These are phyloP conservation scores for Citrus trifoliata DNA, from an alignment of 345 rosid species.

Conservation along the genomic window DNA sequence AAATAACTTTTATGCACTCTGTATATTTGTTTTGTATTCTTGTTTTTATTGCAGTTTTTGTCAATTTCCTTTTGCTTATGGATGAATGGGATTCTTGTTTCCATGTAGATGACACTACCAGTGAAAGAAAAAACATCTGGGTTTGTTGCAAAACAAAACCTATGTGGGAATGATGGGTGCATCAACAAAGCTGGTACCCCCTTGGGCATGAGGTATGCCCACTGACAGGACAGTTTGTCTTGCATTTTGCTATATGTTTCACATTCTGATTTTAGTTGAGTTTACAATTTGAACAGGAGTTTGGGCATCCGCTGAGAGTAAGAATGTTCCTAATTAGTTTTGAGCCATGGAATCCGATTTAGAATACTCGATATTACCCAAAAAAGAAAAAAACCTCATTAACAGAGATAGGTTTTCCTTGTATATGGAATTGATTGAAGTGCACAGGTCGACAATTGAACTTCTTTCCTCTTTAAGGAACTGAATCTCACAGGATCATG, in stretches of 20 bases:
- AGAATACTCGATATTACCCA: conserved; percentile 10
- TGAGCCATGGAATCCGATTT: neutral
- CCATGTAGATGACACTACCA: conserved; percentile 27
- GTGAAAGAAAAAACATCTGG: conserved; percentile 32
- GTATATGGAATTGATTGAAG: conserved; percentile 12
- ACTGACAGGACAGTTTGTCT: neutral
- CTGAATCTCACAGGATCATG: conserved; percentile 15
- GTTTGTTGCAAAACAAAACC: conserved; percentile 37
- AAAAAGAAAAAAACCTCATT: neutral
- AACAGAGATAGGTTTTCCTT: conserved; percentile 3
- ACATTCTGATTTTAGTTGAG: neutral
- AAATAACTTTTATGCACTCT: neutral
- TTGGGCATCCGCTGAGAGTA: conserved; percentile 50
- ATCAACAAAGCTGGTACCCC: conserved; percentile 38
- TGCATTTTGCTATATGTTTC: neutral
- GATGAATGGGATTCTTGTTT: neutral
- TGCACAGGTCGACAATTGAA: conserved; percentile 15
- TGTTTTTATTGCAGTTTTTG: neutral
- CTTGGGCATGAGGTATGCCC: conserved; percentile 39
- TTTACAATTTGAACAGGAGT: conserved; percentile 44
- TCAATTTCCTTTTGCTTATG: neutral
- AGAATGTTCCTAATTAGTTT: conserved; percentile 2
- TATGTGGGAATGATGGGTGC: conserved; percentile 27
- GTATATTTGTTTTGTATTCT: neutral
- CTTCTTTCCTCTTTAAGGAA: neutral